These are phyloP conservation scores for Lignosus rhinocerotis DNA, from an alignment of 1,284 basidiomycete species.

Conservation along the genomic window DNA sequence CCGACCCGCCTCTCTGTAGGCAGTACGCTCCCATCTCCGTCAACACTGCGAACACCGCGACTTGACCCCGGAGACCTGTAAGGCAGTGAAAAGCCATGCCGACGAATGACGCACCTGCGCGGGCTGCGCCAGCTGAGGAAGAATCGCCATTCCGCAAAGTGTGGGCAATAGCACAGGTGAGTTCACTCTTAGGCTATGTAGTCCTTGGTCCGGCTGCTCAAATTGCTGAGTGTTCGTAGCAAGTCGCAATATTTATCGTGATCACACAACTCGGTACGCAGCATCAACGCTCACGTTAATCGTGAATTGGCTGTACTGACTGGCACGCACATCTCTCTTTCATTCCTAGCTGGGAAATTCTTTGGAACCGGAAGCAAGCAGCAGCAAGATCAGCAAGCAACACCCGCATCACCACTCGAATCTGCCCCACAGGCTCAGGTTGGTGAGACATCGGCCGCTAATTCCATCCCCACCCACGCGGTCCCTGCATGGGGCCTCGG, in stretches of 20 bases:
- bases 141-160: constrained; percentile 32
- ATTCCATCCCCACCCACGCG: constrained; percentile 53
- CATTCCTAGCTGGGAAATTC: constrained; percentile 2
- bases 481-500: constrained; percentile 59
- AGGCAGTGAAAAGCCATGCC: constrained; percentile 26
- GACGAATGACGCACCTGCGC: constrained; percentile 23
- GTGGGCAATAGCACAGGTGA: constrained; percentile 51
- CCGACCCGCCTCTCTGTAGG: neutral
- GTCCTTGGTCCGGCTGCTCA: constrained; percentile 3
- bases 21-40: neutral
- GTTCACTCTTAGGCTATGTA: constrained; percentile 14
- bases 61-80: neutral
- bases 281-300: neutral
- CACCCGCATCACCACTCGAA: constrained; percentile 6
- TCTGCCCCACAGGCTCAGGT: constrained; percentile 30
- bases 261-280: constrained; percentile 62
- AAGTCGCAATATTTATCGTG: constrained; percentile 64
- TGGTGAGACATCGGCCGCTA: constrained; percentile 38
- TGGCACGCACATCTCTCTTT: neutral
- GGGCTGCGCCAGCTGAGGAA: constrained; percentile 26
- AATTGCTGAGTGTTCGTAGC: constrained; percentile 41
- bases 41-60: neutral
- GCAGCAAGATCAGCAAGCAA: constrained; percentile 26
- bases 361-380: constrained; percentile 4
- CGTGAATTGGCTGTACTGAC: neutral